A percentile compares a stretch with the other conserved stretches of the same genome.
Evolutionary conservation across 1,284 basidiomycete species (phyloP).

Genomic region (Heliocybe sulcata): DNA sequence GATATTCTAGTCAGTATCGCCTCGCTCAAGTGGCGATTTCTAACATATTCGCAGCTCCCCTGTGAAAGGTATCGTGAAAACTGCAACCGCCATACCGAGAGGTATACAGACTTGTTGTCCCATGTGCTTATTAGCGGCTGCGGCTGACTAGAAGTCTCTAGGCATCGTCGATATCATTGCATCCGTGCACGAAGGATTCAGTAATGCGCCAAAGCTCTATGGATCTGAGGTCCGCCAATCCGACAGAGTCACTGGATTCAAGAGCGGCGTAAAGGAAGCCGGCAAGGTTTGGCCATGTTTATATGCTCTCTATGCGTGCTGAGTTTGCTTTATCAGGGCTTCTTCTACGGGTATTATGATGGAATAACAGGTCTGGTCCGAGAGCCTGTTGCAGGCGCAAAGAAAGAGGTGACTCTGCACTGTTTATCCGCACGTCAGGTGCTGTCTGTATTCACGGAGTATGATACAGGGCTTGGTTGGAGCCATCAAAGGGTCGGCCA

Average conservation of each 20-base stretch:
- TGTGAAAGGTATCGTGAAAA: slow-evolving; percentile 36
- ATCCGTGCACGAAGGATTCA: slow-evolving; percentile 37
- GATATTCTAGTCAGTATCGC: slow-evolving; percentile 30
- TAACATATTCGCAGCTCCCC: slow-evolving; percentile 21
- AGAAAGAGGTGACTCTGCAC: slow-evolving; percentile 31
- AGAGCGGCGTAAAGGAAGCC: slow-evolving; percentile 37
- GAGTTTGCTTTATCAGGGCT: slow-evolving; percentile 13
- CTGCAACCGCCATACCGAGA: slow-evolving; percentile 32
- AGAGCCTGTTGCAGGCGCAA: slow-evolving; percentile 39
- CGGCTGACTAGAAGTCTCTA: slow-evolving; percentile 10
- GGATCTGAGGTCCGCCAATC: slow-evolving; percentile 32
- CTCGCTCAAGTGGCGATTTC: not conserved
- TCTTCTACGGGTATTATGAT: slow-evolving; percentile 39
- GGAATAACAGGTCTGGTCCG: slow-evolving; percentile 47
- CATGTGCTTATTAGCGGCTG: not conserved
- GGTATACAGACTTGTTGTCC: slow-evolving; percentile 16
- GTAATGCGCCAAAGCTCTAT: slow-evolving; percentile 35
- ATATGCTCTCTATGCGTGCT: not conserved
- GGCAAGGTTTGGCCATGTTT: slow-evolving; percentile 26
- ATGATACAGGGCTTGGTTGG: slow-evolving; percentile 33
- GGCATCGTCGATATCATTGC: slow-evolving; percentile 36
- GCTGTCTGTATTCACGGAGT: not conserved
- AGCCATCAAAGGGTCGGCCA: slow-evolving; percentile 39
- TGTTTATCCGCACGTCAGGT: not conserved
- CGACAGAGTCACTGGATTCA: slow-evolving; percentile 33